Conservation (phyloP, 257 asterid species). For the Jacaranda mimosifolia region DNA sequence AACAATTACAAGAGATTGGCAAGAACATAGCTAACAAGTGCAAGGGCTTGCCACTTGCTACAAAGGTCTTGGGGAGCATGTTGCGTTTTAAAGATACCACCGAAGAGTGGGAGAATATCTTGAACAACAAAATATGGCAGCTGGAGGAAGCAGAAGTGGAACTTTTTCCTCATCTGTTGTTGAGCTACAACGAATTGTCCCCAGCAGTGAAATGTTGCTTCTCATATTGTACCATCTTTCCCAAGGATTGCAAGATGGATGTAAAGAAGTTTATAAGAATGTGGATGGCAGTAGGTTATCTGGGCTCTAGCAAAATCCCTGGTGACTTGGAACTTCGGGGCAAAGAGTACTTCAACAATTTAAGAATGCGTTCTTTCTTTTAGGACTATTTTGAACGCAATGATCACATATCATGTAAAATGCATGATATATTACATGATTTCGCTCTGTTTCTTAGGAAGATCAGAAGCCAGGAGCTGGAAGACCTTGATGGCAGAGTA, state of each 20-base stretch:
- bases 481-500: not conserved
- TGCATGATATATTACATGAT: constrained; percentile 33
- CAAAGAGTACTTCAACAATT: constrained; percentile 3
- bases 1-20: constrained; percentile 32
- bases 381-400: not conserved
- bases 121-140: constrained; percentile 40
- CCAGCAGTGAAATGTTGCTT: constrained; percentile 48
- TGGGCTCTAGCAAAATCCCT: not conserved
- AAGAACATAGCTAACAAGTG: constrained; percentile 48
- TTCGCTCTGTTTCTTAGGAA: constrained; percentile 21
- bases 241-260: constrained; percentile 43
- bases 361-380: constrained; percentile 26
- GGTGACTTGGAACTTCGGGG: constrained; percentile 46
- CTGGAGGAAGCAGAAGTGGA: constrained; percentile 33
- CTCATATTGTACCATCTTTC: constrained; percentile 50
- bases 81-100: constrained; percentile 37
- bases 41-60: constrained; percentile 57
- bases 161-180: constrained; percentile 22
- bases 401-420: not conserved
- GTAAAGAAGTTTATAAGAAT: constrained; percentile 47
- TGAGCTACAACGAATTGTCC: constrained; percentile 39
- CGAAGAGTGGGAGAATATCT: constrained; percentile 48
- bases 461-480: not conserved
- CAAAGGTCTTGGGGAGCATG: constrained; percentile 46
- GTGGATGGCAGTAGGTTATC: constrained; percentile 60